These are phyloP conservation scores for Penstemon eatonii DNA, from an alignment of 257 asterid species.

Conservation along the genomic window DNA sequence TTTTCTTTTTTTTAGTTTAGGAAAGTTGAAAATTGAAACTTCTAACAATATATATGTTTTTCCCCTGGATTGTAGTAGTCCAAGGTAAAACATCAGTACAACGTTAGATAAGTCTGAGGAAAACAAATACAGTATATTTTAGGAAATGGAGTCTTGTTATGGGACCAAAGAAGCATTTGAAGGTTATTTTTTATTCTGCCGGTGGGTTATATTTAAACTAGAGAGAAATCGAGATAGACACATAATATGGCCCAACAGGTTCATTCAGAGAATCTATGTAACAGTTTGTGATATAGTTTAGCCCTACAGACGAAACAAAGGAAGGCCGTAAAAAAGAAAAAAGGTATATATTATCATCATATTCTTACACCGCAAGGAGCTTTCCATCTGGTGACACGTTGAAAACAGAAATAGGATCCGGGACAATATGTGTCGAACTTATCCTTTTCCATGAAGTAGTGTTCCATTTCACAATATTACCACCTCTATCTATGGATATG, in stretches of 20 bases:
- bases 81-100: no score
- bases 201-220: neutral
- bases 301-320: conserved; percentile 12
- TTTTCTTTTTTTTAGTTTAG: no score
- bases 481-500: conserved; percentile 50
- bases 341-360: neutral
- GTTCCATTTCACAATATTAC: conserved; percentile 66
- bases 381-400: conserved; percentile 84
- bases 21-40: no score
- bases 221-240: neutral
- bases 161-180: no score
- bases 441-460: conserved; percentile 70
- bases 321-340: neutral
- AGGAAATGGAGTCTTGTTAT: no score
- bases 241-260: neutral
- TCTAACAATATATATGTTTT: no score
- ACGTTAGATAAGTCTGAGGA: no score
- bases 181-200: neutral
- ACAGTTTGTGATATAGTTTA: neutral
- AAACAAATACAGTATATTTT: no score
- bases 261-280: conserved; percentile 5
- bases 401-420: conserved; percentile 80
- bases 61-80: no score
- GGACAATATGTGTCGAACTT: conserved; percentile 53
- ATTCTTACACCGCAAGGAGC: conserved; percentile 75